Conservation (phyloP, 257 asterid genomes). For the Solanum pennellii region DNA sequence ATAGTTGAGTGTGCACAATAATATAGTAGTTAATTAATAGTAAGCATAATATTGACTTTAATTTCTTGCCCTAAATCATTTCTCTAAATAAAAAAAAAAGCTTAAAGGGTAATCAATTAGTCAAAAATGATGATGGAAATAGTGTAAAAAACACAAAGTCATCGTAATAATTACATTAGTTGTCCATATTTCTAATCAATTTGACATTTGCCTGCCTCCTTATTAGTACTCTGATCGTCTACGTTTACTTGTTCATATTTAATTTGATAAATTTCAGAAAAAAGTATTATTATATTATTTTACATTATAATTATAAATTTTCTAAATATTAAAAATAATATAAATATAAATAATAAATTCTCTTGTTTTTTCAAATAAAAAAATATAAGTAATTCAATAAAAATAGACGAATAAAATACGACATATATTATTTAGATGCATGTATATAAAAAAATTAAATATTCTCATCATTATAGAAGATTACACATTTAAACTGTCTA, state of each 20-base stretch:
- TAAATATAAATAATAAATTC: background rate
- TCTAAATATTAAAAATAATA: background rate
- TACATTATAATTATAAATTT: background rate
- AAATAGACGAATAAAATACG: too few species aligned
- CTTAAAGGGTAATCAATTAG: background rate
- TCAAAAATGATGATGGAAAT: conserved; percentile 1
- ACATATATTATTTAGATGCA: background rate
- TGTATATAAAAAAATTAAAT: background rate
- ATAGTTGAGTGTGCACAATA: background rate
- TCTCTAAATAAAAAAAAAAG: background rate
- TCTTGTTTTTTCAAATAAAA: background rate
- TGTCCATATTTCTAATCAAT: conserved; percentile 3
- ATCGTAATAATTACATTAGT: conserved; percentile 1
- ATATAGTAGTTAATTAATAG: background rate
- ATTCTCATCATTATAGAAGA: background rate
- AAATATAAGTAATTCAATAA: background rate
- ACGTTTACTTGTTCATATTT: background rate
- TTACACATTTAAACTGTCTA: background rate
- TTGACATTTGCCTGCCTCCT: background rate
- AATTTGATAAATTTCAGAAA: background rate
- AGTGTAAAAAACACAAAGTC: background rate
- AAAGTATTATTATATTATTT: background rate
- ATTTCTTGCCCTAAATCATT: background rate
- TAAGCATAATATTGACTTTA: background rate
- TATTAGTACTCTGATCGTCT: rapidly evolving